phyloP scores from a whole-genome alignment of 1,139 yeast genomes.

The Debaryomycetaceae sp. region DNA sequence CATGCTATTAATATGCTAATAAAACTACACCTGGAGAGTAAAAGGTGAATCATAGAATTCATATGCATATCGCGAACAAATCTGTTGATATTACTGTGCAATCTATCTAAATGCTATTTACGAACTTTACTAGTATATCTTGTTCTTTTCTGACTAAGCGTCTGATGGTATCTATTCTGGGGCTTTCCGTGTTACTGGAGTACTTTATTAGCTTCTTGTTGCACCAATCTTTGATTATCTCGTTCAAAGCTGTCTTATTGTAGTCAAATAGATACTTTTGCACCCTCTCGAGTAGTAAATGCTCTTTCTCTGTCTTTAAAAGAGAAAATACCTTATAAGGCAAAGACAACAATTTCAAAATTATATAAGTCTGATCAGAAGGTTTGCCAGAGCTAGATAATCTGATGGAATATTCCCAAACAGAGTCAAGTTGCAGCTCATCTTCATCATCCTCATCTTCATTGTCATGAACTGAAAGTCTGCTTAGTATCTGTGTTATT shows the following conservation, averaged over 20 bases:
- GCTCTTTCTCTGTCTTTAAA: constrained; percentile 4
- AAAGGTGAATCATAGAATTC: not conserved
- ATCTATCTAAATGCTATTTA: constrained; percentile 5
- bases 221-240: constrained; percentile 20
- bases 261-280: constrained; percentile 6
- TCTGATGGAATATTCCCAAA: constrained; percentile 28
- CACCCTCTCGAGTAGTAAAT: constrained; percentile 5
- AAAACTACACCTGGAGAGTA: not conserved
- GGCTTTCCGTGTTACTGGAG: constrained; percentile 6
- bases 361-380: constrained; percentile 23
- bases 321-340: constrained; percentile 22
- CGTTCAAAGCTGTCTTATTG: constrained; percentile 9
- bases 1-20: constrained; percentile 8
- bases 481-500: constrained; percentile 31
- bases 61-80: not conserved
- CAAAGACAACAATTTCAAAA: constrained; percentile 22
- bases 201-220: constrained; percentile 16
- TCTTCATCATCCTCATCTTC: constrained; percentile 12
- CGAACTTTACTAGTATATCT: constrained; percentile 11
- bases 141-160: constrained; percentile 17
- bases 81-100: not conserved
- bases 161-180: constrained; percentile 8
- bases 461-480: not conserved
- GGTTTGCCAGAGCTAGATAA: constrained; percentile 21
- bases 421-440: constrained; percentile 16